Evolutionary conservation across 2,329 filamentous ascomycete genomes (phyloP), one percentile per base, ranked within the genome.

Genomic region (Tolypocladium tropicale): DNA sequence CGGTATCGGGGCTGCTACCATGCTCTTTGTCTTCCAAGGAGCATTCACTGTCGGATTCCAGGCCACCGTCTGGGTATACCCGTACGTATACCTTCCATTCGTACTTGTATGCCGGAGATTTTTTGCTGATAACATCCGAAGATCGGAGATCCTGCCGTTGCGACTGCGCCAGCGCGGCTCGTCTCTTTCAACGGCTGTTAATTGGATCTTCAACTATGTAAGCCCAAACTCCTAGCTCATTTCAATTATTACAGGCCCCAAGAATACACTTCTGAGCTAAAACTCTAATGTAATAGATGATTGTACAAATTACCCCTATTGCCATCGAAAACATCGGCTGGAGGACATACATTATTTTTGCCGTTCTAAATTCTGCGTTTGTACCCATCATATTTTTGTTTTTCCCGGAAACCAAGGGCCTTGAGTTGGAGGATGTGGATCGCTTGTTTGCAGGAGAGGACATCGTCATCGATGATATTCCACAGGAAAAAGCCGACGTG

Each of bases 371-470:
- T 36, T 61, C 63, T 1, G 52, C 57, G 1, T 68, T 62, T 53
- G 62, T 68, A 1, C 66, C 65, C 1, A 59, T 67, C 7, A 64
- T 68, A 12, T 67, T 65, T 37, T 55, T 67, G 1, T 67, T 67
- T 55, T 67, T 66, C 37, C 65, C 65, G 0, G 65, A 68, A 34
- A 68, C 67, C 3, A 67, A 67, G 37, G 64, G 64, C 0, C 57
- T 74, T 57, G 61, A 75, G 72, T 60, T 80, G 69, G 55, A 82
- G 70, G 59, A 70, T 66, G 63, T 73, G 73, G 56, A 74, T 64
- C 4, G 66, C 65, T 59, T 72, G 11, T 60, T 61, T 51, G 56
- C 53, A 9, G 48, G 23, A 6, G 57, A 60, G 0, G 48, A 55
- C 66, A 12, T 68, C 64, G 12, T 68, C 56, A 0, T 43, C 4